Percentiles rank a stretch among this genome's conserved stretches.
These are phyloP conservation scores for Fusarium sacchari DNA, from an alignment of 2,329 filamentous ascomycete genomes.

Conservation along the genomic window DNA sequence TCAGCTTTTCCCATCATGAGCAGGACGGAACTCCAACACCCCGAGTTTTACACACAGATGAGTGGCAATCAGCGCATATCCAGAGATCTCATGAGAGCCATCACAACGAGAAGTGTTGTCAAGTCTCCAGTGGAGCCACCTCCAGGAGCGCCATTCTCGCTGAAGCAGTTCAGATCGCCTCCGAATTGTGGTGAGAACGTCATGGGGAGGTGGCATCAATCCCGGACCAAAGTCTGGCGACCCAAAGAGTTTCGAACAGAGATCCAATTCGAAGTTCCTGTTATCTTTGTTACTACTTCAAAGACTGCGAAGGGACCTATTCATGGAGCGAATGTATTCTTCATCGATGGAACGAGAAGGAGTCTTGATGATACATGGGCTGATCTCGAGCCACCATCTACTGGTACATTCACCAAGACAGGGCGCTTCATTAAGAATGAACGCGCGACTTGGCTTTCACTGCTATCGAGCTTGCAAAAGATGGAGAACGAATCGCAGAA, in stretches of 20 bases:
- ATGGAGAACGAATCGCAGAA: slow-evolving; percentile 22
- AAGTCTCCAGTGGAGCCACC: slow-evolving; percentile 10
- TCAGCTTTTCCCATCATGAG: slow-evolving; percentile 21
- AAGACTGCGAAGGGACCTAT: neutral
- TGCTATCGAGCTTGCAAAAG: slow-evolving; percentile 6
- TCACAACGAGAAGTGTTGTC: slow-evolving; percentile 5
- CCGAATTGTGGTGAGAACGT: slow-evolving; percentile 18
- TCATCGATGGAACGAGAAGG: slow-evolving; percentile 7
- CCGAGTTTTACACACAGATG: slow-evolving; percentile 15
- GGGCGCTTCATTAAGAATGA: slow-evolving; percentile 11
- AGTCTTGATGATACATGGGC: slow-evolving; percentile 16
- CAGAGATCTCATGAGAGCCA: slow-evolving; percentile 11
- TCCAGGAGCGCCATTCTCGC: neutral
- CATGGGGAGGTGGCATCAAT: slow-evolving; percentile 11
- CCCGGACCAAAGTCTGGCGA: slow-evolving; percentile 7
- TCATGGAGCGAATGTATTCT: neutral
- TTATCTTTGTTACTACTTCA: slow-evolving; percentile 1
- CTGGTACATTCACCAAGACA: neutral
- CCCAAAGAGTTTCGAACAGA: slow-evolving; percentile 16
- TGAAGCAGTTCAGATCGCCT: slow-evolving; percentile 14
- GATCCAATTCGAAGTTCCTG: slow-evolving; percentile 1
- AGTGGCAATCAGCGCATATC: slow-evolving; percentile 1
- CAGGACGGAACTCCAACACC: slow-evolving; percentile 9
- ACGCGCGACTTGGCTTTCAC: slow-evolving; percentile 6
- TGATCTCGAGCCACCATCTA: neutral